Evolutionary conservation across 2,329 filamentous ascomycete genomes (phyloP), one percentile per base, ranked within the genome.

Genomic region (Sarocladiaceae sp.): DNA sequence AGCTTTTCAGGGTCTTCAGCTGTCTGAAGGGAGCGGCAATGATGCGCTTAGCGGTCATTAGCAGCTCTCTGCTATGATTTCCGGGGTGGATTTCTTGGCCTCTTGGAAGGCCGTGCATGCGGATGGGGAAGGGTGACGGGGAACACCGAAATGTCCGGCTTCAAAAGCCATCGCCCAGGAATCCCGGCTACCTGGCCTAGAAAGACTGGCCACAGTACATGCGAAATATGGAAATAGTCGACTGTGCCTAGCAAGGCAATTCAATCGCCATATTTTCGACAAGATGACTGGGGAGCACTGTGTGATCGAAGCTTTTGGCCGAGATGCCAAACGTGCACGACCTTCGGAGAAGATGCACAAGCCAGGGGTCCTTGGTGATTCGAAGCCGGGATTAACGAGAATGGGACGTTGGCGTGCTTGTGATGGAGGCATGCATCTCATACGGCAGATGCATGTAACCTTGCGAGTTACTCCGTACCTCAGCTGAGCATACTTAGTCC

Each of bases 21-120:
- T 41, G 29, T n/a, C n/a, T n/a, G n/a, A n/a, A n/a, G n/a, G n/a
- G n/a, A n/a, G n/a, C n/a, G n/a, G n/a, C n/a, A n/a, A n/a, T n/a
- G n/a, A n/a, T n/a, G n/a, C n/a, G n/a, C n/a, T 39, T 39, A 21
- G 6, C 23, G 16, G 34, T 39, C 19, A 39, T 39, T 39, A 35
- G 7, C 34, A 39, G 37, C 23, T 24, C 19, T 4, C 19, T n/a
- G 24, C 16, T 41, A 41, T 41, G 37, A 41, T 41, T 41, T 41
- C 37, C 37, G 23, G 15, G 15, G 37, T 41, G 37, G 37, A 19
- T 27, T 21, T 27, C 23, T 10, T 27, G 4, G 37, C 19, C 23
- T 24, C 23, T 19, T 29, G 19, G 19, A 41, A 12, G 37, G 13
- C 37, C 37, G 21, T 41, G 37, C 23, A 16, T 16, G 10, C 23